Evolutionary conservation across 2,329 filamentous ascomycete genomes (phyloP), one percentile per base, ranked within the genome.

Genomic region (Mycogone perniciosa): DNA sequence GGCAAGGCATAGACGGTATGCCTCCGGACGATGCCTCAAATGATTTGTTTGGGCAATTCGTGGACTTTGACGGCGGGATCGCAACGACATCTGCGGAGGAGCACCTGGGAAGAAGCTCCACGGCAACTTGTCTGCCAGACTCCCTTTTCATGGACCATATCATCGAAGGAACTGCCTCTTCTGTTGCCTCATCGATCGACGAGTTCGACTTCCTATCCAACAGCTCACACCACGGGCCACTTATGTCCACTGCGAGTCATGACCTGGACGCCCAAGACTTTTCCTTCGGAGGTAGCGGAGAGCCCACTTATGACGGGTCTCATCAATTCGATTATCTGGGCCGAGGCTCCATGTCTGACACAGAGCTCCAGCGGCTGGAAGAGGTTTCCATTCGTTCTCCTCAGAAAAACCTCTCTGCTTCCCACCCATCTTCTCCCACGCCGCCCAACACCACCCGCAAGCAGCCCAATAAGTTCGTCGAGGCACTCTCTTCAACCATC

Each of bases 321-420:
- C 58, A 60, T 13, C 58, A 59, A 31, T 52, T 57, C 33, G 54
- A 58, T 5, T 55, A 58, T 46, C 52, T 65, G 9, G 63, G 63
- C 37, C 63, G 64, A 10, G 68, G 62, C 27, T 73, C 71, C 51
- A 71, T 76, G 62, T 76, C 73, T 4, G 73, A 76, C 54, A 71
- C 71, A 35, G 73, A 76, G 56, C 64, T 76, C n/a, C 66, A 73
- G 7, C 65, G 68, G 31, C 65, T 76, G 3, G 72, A 75, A 56
- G 70, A 70, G n/a, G 75, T 76, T 55, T 72, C 71, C n/a, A 57
- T 76, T 29, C 67, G 68, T 51, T 70, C 67, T 7, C 67, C 68
- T 26, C 64, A 66, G 50, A 61, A 61, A 42, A 56, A 44, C 13
- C 55, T 55, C 45, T 59, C 62, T 43, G 55, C 57, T 52, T 67